Evolutionary conservation across 1,284 basidiomycete genomes (phyloP), one percentile per base, ranked within the genome.

Genomic region (Leccinum pachyderme): DNA sequence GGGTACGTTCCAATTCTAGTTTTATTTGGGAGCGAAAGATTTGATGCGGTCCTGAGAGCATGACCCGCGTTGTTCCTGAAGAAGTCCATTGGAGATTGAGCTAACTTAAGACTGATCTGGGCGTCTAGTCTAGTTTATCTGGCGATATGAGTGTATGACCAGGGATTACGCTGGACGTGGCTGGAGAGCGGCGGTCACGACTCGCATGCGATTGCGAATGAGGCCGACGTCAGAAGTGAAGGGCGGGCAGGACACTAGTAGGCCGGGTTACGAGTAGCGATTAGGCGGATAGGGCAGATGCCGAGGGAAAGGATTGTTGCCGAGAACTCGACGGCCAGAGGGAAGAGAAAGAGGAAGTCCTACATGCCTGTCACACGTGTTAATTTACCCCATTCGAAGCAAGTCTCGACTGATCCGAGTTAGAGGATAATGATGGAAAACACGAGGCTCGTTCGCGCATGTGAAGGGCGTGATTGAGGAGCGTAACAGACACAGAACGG

Each of bases 291-390:
- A 29, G 35, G 37, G 15, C n/a, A 22, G n/a, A 50, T 64, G 61
- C 53, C 51, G 57, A 65, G 54, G 44, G 27, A 28, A 15, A 51
- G 32, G 33, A 49, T 44, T 44, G 13, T 41, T 41, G 37, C 37
- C 37, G 37, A 41, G 18, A 28, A 41, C 37, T 41, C 37, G 37
- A 41, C 18, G 24, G 55, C n/a, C 15, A 59, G 56, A 52, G 52
- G 41, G 53, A 60, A 47, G 45, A 13, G 48, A 56, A 67, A 63
- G 52, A 52, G 56, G 64, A 47, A 56, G 37, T 22, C 18, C 18
- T 46, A 65, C 66, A 66, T 56, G 65, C 65, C 3, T 13, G 15
- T 0, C 3, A 56, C 68, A 68, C 65, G 65, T 66, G 68, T 63
- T 59, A 53, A 54, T 51, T 54, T 62, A 44, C 67, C 55, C 53